phyloP scores from a whole-genome alignment of 345 rosid species.

The Eucalyptus tenuipes region DNA sequence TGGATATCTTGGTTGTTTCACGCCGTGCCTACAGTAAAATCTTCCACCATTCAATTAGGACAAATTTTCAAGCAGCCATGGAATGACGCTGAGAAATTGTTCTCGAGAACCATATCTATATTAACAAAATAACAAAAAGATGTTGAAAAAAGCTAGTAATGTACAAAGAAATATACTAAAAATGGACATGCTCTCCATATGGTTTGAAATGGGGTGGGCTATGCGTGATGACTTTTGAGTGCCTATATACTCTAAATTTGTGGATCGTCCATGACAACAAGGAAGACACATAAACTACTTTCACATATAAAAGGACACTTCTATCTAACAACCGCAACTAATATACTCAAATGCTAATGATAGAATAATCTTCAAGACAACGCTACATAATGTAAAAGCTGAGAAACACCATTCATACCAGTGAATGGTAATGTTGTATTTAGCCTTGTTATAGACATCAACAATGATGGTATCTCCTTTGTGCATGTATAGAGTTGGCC shows the following conservation, averaged over 20 bases:
- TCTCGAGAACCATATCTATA: background rate
- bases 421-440: conserved; percentile 17
- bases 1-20: conserved; percentile 20
- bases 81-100: background rate
- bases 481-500: conserved; percentile 9
- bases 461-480: conserved; percentile 11
- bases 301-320: background rate
- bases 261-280: background rate
- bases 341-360: background rate
- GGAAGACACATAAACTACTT: background rate
- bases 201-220: background rate
- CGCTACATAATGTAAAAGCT: background rate
- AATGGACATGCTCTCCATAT: background rate
- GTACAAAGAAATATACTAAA: background rate
- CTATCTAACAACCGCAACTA: background rate
- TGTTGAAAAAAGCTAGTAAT: background rate
- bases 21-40: conserved; percentile 18
- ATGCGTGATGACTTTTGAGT: background rate
- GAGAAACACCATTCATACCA: background rate
- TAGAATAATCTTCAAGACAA: background rate
- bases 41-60: background rate
- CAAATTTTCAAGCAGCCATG: background rate
- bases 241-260: background rate
- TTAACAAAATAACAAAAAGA: background rate
- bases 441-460: conserved; percentile 8